Base-by-base conservation (phyloP, 2,329 filamentous ascomycete species). In the Dothideomycetes sp. region DNA sequence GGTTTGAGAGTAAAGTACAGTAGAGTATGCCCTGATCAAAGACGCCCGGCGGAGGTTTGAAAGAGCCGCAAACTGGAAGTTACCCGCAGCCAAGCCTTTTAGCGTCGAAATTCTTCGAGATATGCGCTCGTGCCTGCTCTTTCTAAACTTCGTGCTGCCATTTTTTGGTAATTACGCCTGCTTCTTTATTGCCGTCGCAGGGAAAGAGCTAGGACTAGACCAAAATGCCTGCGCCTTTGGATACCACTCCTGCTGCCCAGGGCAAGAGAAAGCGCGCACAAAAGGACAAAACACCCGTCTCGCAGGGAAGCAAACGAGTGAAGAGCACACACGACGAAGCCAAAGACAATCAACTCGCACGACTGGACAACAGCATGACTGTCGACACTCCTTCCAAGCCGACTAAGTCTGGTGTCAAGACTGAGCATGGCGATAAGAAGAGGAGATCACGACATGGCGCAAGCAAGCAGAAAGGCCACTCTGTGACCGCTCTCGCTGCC, bases 221-320 rank as follows among this genome's bases (percentile, higher is more conserved):
- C 22, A 27, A 27, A 27, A 27, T 27, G 22, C 7, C 22, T 27
- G 16, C 4, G 2, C 16, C 19, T 12, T 4, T 12, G 9, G 12
- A n/a, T 22, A 31, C 14, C 30, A 41, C 36, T 34, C 36, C 41
- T 5, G 37, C 33, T 16, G 31, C 33, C 29, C 34, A 34, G 34
- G 31, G 38, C 16, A 45, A 42, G 33, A 41, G 43, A 34, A 45
- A 45, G 40, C 38, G 39, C 19, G 33, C 36, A 5, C 35, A 43
- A 19, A 38, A 38, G 18, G 41, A 45, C 18, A 42, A 45, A 34
- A 39, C 38, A 30, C 24, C 38, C 29, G 39, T 34, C 16, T 27
- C 22, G 7, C 22, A 27, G 12, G 22, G 22, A 7, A 27, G 22
- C 22, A 27, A 27, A 27, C 22, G 22, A 27, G 22, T 27, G 7